A percentile compares a stretch with the other conserved stretches of the same genome.
Conservation (phyloP, 148 eudicot species). For the Polygonum maritimum region DNA sequence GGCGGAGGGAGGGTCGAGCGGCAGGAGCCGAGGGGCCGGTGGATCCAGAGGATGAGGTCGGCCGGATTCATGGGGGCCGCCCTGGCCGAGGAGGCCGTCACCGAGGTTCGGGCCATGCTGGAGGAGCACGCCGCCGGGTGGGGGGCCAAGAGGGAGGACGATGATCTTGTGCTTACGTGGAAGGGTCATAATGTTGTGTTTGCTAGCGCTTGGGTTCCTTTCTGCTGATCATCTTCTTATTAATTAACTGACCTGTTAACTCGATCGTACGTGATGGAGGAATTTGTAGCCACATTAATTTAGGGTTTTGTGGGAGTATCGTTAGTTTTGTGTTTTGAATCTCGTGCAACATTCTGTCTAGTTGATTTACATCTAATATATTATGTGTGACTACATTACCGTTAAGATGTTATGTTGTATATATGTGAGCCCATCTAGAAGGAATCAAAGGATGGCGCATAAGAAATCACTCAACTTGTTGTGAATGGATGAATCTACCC, state of each 20-base stretch:
- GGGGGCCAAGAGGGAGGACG: slow-evolving; percentile 90
- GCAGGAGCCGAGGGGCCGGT: slow-evolving; percentile 52
- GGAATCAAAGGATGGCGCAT: too few relatives aligned
- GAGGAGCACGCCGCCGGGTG: slow-evolving; percentile 94
- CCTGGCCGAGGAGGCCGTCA: slow-evolving; percentile 45
- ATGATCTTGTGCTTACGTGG: slow-evolving; percentile 83
- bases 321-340: not conserved
- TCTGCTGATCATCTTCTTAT: not conserved
- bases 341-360: not conserved
- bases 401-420: too few relatives aligned
- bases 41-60: slow-evolving; percentile 61
- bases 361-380: not conserved
- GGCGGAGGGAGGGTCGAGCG: slow-evolving; percentile 67
- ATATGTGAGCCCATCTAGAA: too few relatives aligned
- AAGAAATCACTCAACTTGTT: too few relatives aligned
- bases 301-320: not conserved
- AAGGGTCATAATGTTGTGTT: slow-evolving; percentile 94
- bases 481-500: too few relatives aligned
- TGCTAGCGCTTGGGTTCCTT: slow-evolving; percentile 74
- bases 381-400: not conserved
- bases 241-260: not conserved
- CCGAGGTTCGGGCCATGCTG: slow-evolving; percentile 68
- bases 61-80: slow-evolving; percentile 38
- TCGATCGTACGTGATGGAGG: not conserved
- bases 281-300: not conserved